phyloP scores from a whole-genome alignment of 495 filamentous ascomycete genomes.

The Arthonia radiata region DNA sequence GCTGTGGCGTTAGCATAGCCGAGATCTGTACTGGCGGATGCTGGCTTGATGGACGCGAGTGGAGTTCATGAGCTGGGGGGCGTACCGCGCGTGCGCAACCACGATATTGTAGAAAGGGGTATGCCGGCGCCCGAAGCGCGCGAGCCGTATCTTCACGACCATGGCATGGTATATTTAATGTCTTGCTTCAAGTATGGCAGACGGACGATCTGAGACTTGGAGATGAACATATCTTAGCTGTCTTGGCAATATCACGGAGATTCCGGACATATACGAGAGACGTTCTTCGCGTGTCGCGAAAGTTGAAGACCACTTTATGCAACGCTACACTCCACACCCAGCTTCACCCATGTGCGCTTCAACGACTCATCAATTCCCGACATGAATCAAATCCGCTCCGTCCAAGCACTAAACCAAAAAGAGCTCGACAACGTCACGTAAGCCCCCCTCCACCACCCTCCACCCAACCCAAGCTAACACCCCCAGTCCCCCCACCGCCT shows the following conservation, averaged over 20 bases:
- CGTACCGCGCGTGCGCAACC: constrained; percentile 79
- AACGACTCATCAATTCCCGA: too few relatives aligned
- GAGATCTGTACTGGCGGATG: constrained; percentile 1
- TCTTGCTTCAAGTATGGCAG: too few relatives aligned
- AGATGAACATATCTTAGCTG: too few relatives aligned
- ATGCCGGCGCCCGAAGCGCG: constrained; percentile 77
- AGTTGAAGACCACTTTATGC: too few relatives aligned
- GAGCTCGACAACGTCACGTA: constrained; percentile 76
- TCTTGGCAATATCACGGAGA: too few relatives aligned
- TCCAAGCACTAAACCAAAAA: constrained; percentile 80
- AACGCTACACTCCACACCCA: too few relatives aligned
- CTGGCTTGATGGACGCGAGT: constrained; percentile 1
- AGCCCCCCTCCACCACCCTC: constrained; percentile 8
- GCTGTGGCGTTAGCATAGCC: background rate
- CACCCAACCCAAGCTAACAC: constrained; percentile 1
- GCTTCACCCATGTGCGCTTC: too few relatives aligned
- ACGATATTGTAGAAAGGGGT: constrained; percentile 91
- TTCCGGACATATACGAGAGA: too few relatives aligned
- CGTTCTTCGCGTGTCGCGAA: too few relatives aligned
- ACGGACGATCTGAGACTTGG: too few relatives aligned
- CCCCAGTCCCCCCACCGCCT: constrained; percentile 47
- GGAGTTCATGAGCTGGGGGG: constrained; percentile 3
- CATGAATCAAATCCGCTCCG: constrained; percentile 85
- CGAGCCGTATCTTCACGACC: constrained; percentile 81
- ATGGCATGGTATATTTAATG: too few relatives aligned